Percentiles rank a stretch among this genome's conserved stretches.
phyloP scores from a whole-genome alignment of 2,329 filamentous ascomycete genomes.

The Cercospora zeae-maydis region DNA sequence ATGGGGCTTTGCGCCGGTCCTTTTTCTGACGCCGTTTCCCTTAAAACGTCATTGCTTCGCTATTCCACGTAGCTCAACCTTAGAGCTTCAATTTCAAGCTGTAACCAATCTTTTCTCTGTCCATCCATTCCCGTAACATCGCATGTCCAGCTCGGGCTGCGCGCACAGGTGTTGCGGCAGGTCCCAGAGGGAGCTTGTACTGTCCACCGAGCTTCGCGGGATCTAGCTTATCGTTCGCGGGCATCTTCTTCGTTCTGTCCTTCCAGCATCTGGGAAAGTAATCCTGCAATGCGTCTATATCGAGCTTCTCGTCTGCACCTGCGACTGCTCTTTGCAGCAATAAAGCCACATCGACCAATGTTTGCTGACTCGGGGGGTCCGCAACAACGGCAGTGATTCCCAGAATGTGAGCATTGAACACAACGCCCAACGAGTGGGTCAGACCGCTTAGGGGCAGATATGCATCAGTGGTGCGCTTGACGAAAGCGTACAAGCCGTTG shows the following conservation, averaged over 20 bases:
- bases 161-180: constrained; percentile 43
- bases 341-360: constrained; percentile 19
- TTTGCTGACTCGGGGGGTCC: constrained; percentile 11
- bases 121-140: constrained; percentile 44
- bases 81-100: constrained; percentile 28
- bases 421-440: constrained; percentile 40
- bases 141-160: constrained; percentile 44
- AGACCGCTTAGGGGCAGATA: constrained; percentile 41
- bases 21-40: neutral
- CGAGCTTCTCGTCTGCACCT: constrained; percentile 28
- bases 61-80: constrained; percentile 6
- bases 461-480: constrained; percentile 26
- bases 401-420: constrained; percentile 41
- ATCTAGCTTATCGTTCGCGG: constrained; percentile 33
- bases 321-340: constrained; percentile 21
- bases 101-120: constrained; percentile 25
- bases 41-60: neutral
- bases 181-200: constrained; percentile 42
- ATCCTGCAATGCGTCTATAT: constrained; percentile 38
- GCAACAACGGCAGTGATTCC: constrained; percentile 17
- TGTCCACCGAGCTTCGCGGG: constrained; percentile 35
- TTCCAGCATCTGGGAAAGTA: constrained; percentile 41
- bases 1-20: neutral
- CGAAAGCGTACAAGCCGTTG: constrained; percentile 30
- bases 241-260: constrained; percentile 29